These are phyloP conservation scores for Leucocoprinus sp. DNA, from an alignment of 768 basidiomycete genomes.

Conservation along the genomic window DNA sequence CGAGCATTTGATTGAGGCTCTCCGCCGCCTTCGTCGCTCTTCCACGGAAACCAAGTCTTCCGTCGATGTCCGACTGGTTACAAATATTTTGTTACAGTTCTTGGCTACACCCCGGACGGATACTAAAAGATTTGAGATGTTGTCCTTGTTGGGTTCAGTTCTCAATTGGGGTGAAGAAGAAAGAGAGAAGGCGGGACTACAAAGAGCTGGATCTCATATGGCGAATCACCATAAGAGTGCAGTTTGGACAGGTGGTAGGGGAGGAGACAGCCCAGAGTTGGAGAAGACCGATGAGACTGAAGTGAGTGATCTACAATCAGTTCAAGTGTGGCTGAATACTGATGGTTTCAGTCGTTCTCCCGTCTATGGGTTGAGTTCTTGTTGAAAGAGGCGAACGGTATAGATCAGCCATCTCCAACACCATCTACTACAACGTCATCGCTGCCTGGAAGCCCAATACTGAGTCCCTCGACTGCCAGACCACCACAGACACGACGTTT, in stretches of 20 bases:
- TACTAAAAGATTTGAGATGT: conserved; percentile 94
- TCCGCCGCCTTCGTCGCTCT: conserved; percentile 85
- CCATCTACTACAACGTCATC: conserved; percentile 23
- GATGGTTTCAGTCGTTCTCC: conserved; percentile 73
- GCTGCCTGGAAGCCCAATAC: conserved; percentile 26
- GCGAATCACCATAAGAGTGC: conserved; percentile 14
- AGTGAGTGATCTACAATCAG: conserved; percentile 30
- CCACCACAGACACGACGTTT: conserved; percentile 19
- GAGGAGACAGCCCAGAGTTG: conserved; percentile 42
- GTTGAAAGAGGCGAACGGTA: conserved; percentile 72
- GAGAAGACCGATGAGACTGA: conserved; percentile 83
- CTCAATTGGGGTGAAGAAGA: conserved; percentile 91
- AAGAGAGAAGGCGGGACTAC: conserved; percentile 85
- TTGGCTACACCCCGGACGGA: conserved; percentile 86
- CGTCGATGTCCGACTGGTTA: conserved; percentile 89
- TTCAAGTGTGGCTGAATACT: background rate
- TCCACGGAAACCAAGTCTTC: conserved; percentile 68
- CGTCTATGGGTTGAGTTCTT: conserved; percentile 98
- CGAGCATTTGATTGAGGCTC: conserved; percentile 94
- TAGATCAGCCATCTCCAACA: conserved; percentile 13
- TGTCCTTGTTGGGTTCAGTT: conserved; percentile 78
- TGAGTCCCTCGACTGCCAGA: conserved; percentile 14
- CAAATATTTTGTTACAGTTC: conserved; percentile 88
- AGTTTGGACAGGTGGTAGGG: conserved; percentile 35
- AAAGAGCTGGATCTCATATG: conserved; percentile 34